Percentiles rank a stretch among this genome's conserved stretches.
Evolutionary conservation across 2,329 filamentous ascomycete species (phyloP).

Genomic region (Fusarium sp.): DNA sequence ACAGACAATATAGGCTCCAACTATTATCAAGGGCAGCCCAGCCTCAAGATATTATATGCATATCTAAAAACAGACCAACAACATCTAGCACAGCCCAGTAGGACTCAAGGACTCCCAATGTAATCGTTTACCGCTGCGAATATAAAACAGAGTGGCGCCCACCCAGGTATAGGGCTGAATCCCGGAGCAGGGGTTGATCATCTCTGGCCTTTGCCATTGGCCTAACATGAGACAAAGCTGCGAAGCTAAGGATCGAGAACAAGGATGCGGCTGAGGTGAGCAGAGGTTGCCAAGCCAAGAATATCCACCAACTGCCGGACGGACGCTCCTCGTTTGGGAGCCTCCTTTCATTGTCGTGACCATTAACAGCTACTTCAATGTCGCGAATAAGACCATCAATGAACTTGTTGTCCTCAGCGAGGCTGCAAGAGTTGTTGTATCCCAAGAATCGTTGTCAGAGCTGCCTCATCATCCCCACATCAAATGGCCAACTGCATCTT

Average conservation of each 20-base stretch:
- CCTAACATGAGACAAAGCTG: not conserved
- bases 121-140: not conserved
- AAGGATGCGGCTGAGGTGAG: conserved; percentile 19
- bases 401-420: not conserved
- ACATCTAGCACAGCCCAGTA: not conserved
- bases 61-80: conserved; percentile 10
- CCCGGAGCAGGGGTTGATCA: not conserved
- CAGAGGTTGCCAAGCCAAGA: not conserved
- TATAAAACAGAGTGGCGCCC: conserved; percentile 13
- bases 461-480: not conserved
- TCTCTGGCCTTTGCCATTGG: conserved; percentile 1
- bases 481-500: not conserved
- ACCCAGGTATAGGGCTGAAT: conserved; percentile 11
- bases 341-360: not conserved
- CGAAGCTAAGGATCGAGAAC: not conserved
- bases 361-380: not conserved
- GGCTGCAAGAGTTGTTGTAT: not conserved
- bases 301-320: conserved; percentile 5
- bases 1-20: not conserved
- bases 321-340: not conserved
- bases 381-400: not conserved
- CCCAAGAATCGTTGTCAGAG: not conserved
- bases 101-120: not conserved
- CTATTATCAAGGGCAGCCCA: not conserved
- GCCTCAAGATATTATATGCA: conserved; percentile 3